Conservation (phyloP, 2,329 filamentous ascomycete species). For the Penicillium sp. region DNA sequence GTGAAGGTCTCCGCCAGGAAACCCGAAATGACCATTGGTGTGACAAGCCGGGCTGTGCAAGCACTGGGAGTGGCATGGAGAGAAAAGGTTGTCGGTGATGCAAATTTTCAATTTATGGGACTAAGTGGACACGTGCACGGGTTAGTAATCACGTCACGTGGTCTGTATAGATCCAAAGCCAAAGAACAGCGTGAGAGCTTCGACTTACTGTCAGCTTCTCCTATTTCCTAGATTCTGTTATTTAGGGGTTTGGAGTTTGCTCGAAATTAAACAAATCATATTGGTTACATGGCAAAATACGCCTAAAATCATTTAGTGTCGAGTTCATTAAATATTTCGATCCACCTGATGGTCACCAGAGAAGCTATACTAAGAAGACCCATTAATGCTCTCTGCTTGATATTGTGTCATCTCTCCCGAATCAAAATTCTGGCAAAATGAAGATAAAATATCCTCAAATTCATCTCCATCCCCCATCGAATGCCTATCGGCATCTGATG, state of each 20-base stretch:
- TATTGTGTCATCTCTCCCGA: not conserved
- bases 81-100: slow-evolving; percentile 20
- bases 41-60: slow-evolving; percentile 45
- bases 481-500: not conserved
- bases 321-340: not conserved
- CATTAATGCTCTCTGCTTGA: not conserved
- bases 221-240: no score
- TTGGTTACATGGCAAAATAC: not conserved
- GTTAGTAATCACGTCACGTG: not conserved
- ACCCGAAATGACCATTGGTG: slow-evolving; percentile 36
- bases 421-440: slow-evolving; percentile 2
- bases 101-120: slow-evolving; percentile 24
- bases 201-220: no score
- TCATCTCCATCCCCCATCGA: not conserved
- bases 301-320: not conserved
- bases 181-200: not conserved
- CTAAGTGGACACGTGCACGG: slow-evolving; percentile 9
- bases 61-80: slow-evolving; percentile 46
- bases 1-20: slow-evolving; percentile 40
- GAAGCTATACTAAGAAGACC: not conserved
- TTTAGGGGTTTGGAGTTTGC: no score
- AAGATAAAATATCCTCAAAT: slow-evolving; percentile 1
- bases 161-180: not conserved
- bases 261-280: no score
- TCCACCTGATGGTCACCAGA: not conserved